Conservation (phyloP, 2,329 filamentous ascomycete species). For the Lasiodiplodia sp. region DNA sequence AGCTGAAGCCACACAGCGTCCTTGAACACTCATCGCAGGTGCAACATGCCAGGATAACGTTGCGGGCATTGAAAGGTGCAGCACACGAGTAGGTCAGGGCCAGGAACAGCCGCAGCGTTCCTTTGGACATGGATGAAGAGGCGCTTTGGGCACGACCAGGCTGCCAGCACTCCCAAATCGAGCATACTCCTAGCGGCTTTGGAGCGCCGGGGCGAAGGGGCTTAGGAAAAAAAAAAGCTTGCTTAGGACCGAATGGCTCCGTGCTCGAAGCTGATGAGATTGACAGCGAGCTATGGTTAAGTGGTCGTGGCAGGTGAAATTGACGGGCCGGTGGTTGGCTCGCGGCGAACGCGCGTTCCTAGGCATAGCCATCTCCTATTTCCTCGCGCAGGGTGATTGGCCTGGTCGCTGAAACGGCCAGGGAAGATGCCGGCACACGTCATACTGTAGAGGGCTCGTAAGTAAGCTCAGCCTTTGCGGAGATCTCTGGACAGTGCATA, state of each 20-base stretch:
- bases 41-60: neutral
- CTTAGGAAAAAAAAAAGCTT: neutral
- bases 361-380: conserved; percentile 7
- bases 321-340: conserved; percentile 3
- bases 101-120: neutral
- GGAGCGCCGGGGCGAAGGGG: neutral
- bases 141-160: neutral
- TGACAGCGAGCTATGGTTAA: conserved; percentile 1
- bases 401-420: conserved; percentile 16
- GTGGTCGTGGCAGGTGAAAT: neutral
- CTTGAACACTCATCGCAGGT: neutral
- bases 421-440: conserved; percentile 27
- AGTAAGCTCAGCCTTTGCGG: conserved; percentile 1
- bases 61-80: conserved; percentile 21
- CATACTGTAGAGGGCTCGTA: neutral
- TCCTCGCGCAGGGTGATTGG: conserved; percentile 9
- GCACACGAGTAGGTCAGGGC: neutral
- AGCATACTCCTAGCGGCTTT: conserved; percentile 5
- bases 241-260: conserved; percentile 16
- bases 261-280: conserved; percentile 8
- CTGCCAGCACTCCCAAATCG: conserved; percentile 2
- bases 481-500: conserved; percentile 26
- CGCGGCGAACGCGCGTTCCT: conserved; percentile 24
- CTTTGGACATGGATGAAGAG: neutral
- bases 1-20: conserved; percentile 7